These are phyloP conservation scores for Carpinus viminea DNA, from an alignment of 306 rosid genomes.

Conservation along the genomic window DNA sequence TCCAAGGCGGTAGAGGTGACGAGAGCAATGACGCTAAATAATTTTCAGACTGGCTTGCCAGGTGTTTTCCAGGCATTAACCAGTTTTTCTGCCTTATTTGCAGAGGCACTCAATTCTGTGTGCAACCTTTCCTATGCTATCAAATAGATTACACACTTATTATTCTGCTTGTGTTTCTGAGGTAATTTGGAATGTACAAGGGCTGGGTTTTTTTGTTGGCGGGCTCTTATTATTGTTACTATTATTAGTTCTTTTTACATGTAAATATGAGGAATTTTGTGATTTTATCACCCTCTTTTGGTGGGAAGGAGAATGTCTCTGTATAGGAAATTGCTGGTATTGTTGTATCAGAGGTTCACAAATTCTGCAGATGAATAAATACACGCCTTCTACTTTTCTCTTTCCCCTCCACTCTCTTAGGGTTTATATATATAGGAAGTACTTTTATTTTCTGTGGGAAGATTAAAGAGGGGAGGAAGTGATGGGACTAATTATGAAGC, in stretches of 20 bases:
- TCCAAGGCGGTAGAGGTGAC: conserved; percentile 88
- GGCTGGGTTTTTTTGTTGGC: conserved; percentile 46
- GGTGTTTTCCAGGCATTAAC: conserved; percentile 95
- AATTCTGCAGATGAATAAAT: conserved; percentile 55
- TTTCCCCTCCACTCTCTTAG: no score
- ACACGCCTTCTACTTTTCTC: conserved; percentile 33
- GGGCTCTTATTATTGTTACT: conserved; percentile 41
- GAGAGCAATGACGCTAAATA: conserved; percentile 88
- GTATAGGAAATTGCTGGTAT: conserved; percentile 74
- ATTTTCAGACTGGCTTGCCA: conserved; percentile 95
- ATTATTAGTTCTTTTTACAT: conserved; percentile 40
- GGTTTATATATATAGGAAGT: neutral
- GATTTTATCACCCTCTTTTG: conserved; percentile 44
- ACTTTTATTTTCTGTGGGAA: neutral
- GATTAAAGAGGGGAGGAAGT: no score
- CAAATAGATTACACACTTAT: conserved; percentile 43
- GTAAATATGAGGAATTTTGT: conserved; percentile 79
- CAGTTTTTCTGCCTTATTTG: conserved; percentile 82
- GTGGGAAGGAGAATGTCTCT: conserved; percentile 43
- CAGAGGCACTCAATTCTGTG: conserved; percentile 75
- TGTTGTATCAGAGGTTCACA: conserved; percentile 53
- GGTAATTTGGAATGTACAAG: conserved; percentile 34
- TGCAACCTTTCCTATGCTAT: conserved; percentile 82
- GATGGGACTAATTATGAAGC: no score
- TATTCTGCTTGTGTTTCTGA: conserved; percentile 38